These are phyloP conservation scores for Periconia macrospinosa DNA, from an alignment of 2,329 filamentous ascomycete genomes.

Conservation along the genomic window DNA sequence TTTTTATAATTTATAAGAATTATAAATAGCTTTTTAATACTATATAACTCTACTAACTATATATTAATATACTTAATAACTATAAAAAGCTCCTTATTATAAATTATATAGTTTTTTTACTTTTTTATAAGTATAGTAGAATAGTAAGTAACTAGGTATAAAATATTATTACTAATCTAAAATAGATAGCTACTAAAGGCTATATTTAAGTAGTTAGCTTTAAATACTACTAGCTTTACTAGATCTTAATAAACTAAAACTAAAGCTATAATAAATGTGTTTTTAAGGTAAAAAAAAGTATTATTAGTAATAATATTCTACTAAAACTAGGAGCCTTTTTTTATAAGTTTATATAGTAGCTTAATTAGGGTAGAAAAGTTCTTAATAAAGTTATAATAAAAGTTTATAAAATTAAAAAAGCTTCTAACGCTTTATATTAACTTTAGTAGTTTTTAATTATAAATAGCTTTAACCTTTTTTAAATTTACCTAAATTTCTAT, in stretches of 20 bases:
- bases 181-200: neutral
- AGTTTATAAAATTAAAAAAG: conserved; percentile 9
- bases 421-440: conserved; percentile 3
- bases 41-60: neutral
- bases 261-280: conserved; percentile 1
- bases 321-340: conserved; percentile 1
- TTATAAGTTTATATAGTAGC: conserved; percentile 1
- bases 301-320: neutral
- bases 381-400: conserved; percentile 5
- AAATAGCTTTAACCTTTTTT: conserved; percentile 4
- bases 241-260: conserved; percentile 5
- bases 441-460: neutral
- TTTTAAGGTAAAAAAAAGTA: conserved; percentile 6
- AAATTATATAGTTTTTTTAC: conserved; percentile 3
- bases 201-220: neutral
- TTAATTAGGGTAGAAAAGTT: neutral
- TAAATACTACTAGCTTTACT: conserved; percentile 1
- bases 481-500: conserved; percentile 7
- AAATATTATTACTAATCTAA: neutral
- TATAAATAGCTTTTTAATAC: neutral
- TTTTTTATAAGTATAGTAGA: neutral
- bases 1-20: conserved; percentile 3
- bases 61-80: neutral
- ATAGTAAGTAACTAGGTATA: neutral
- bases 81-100: conserved; percentile 1